phyloP scores from a whole-genome alignment of 768 basidiomycete species.

The Auricularia heimuer region DNA sequence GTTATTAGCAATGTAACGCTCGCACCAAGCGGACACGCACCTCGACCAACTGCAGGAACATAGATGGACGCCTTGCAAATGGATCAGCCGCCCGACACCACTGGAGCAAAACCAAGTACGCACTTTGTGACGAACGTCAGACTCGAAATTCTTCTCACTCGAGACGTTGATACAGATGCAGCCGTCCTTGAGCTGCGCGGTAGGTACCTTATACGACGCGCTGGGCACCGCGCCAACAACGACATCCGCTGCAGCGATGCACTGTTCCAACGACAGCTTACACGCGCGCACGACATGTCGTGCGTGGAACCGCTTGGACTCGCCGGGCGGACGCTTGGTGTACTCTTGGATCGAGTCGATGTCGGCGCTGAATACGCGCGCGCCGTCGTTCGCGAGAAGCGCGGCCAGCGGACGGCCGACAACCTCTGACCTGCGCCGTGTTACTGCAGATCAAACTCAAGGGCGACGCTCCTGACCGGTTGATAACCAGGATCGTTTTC shows the following conservation, averaged over 20 bases:
- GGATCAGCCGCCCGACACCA: conserved; percentile 2
- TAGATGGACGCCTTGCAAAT: conserved; percentile 74
- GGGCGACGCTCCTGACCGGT: conserved; percentile 42
- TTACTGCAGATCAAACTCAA: background rate
- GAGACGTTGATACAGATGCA: conserved; percentile 90
- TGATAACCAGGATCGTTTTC: conserved; percentile 87
- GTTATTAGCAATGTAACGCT: background rate
- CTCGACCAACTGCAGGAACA: conserved; percentile 90
- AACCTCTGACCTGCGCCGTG: conserved; percentile 68
- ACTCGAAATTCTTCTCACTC: conserved; percentile 93
- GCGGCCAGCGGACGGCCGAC: conserved; percentile 96
- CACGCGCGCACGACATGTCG: conserved; percentile 72
- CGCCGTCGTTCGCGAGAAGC: conserved; percentile 91
- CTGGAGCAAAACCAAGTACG: conserved; percentile 22
- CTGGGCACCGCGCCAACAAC: conserved; percentile 91
- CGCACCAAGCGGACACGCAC: background rate
- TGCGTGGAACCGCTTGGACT: conserved; percentile 56
- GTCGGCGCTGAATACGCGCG: conserved; percentile 89
- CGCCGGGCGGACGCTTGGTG: conserved; percentile 69
- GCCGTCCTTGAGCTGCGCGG: conserved; percentile 84
- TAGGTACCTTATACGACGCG: conserved; percentile 78
- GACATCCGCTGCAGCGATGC: conserved; percentile 79
- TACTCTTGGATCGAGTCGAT: conserved; percentile 95
- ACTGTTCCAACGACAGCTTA: conserved; percentile 61
- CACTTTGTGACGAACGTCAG: conserved; percentile 81